Evolutionary conservation across 2,329 filamentous ascomycete genomes (phyloP), one percentile per base, ranked within the genome.

Genomic region (Arachnopeziza araneosa): DNA sequence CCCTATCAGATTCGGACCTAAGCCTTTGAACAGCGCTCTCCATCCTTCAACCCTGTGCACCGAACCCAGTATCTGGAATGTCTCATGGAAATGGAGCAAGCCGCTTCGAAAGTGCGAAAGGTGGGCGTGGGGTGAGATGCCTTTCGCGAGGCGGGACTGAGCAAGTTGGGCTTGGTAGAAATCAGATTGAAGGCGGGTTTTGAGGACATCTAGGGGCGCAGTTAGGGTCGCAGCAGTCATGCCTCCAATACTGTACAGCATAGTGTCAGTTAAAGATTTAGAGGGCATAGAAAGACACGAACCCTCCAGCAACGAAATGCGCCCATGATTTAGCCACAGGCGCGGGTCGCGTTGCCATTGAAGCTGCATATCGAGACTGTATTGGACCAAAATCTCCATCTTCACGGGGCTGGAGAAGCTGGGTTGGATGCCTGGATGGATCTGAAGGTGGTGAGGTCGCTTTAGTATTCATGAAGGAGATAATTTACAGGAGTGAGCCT

Each of bases 151-250:
- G 55, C 89, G 84, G 9, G 84, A 82, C 19, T 87, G 84, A 30
- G 82, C 82, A 52, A 96, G 82, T 75, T 96, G 90, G 9, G 86
- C 81, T 74, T 96, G 91, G 80, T 97, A 97, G 74, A 96, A 96
- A 72, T 96, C 93, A 70, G 91, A 96, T 74, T 98, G 93, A 2
- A 98, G 80, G 44, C 93, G 86, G 12, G 93, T 98, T 75, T 96
- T 96, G 55, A 98, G 83, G 32, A 97, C 93, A 72, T 97, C 93
- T 61, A 98, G 88, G 23, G 93, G 93, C 9, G 91, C 92, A 1
- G 93, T 97, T n/a, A 97, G 77, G n/a, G 90, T 87, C 24, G 93
- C 90, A 12, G 93, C 88, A 21, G 91, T 92, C 87, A 96, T 96
- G 67, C 93, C 93, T 68, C 93, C 93, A 56, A 91, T 77, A 50